Conservation (phyloP, 2,329 filamentous ascomycete genomes). For the Stromatinia cepivora region DNA sequence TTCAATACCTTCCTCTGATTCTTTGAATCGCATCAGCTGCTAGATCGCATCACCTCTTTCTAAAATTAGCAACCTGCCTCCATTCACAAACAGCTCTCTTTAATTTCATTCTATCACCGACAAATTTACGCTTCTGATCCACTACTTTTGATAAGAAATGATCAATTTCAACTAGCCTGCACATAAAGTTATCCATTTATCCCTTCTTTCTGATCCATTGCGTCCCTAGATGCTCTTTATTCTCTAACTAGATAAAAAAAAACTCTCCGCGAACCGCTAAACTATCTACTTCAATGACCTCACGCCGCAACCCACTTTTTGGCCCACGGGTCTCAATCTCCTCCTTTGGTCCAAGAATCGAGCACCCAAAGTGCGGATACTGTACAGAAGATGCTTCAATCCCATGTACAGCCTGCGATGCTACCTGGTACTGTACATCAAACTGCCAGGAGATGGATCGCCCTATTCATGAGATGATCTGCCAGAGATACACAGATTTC, state of each 20-base stretch:
- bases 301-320: neutral
- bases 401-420: constrained; percentile 1
- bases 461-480: constrained; percentile 1
- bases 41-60: neutral
- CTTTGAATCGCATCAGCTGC: neutral
- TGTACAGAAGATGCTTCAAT: neutral
- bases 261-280: neutral
- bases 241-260: neutral
- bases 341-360: constrained; percentile 8
- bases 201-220: neutral
- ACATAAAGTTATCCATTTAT: neutral
- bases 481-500: constrained; percentile 3
- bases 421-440: constrained; percentile 5
- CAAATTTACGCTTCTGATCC: neutral
- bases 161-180: too few relatives aligned
- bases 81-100: neutral
- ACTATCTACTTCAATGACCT: neutral
- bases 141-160: neutral
- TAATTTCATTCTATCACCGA: neutral
- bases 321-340: constrained; percentile 14
- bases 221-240: neutral
- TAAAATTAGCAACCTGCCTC: neutral
- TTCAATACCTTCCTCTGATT: neutral
- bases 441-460: neutral
- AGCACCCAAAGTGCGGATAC: constrained; percentile 10